Evolutionary conservation across 768 basidiomycete species (phyloP), one percentile per base, ranked within the genome.

Genomic region (Russula vinacea): DNA sequence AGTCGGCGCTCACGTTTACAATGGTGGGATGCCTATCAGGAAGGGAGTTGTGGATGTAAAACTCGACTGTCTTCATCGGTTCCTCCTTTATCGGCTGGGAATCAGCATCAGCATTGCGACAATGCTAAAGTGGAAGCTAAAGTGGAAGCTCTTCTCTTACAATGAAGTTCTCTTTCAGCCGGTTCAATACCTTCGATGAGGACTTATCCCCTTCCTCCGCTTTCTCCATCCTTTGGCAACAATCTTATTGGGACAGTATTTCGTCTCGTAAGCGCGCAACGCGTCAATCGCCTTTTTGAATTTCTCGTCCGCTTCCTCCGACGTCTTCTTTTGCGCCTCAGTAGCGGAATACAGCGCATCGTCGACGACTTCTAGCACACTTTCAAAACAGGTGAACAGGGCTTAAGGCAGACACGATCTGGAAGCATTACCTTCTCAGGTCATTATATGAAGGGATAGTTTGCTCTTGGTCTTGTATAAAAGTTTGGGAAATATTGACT

Each of bases 351-450:
- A 14, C n/a, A 60, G 26, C 7, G 58, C 63, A 10, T 54, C 37
- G 8, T 60, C 58, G 19, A 50, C 53, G n/a, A 40, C 16, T 33
- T 32, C 8, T 1, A 64, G 35, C 2, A 33, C 51, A 8, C 58
- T 58, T 29, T n/a, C 5, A 5, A 29, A 47, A 17, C 5, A 7
- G 2, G 5, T 57, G 24, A 39, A 39, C 5, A 22, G 11, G 6
- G 11, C 10, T 17, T 10, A 47, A 13, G 4, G 17, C 16, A 14
- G 13, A 7, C 22, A 29, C 32, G 1, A 26, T 6, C 3, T 8
- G 3, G 57, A n/a, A 24, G 2, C 16, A 39, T 44, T 17, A 58
- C 62, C 1, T 37, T 64, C 49, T 62, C 5, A 62, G 49, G 32
- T n/a, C 2, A 1, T 22, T 16, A 62, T 33, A 40, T 1, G 44